Base-by-base conservation (phyloP, 2,329 filamentous ascomycete genomes). In the Hymenoscyphus fraxineus region DNA sequence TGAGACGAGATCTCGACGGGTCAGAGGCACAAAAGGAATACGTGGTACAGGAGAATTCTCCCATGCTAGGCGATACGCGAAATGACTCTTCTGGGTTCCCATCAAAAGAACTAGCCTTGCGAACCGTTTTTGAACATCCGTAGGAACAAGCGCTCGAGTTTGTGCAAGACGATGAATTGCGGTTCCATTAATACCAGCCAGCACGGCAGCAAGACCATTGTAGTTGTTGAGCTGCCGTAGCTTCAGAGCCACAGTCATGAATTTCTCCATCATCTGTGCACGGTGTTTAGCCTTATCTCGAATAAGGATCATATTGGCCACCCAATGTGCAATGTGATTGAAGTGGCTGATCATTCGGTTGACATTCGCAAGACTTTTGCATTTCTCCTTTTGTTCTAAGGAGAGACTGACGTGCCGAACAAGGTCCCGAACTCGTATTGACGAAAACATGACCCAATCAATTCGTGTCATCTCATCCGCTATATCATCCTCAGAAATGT, bases 401-500 rank as follows among this genome's bases (percentile, higher is more conserved):
- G 88, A 86, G 58, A 97, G 80, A 73, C 89, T 95, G 68, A 97
- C 93, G 74, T 97, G 91, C 4, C 95, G 90, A 54, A 98, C 90
- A 59, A 98, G 87, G 77, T 99, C 95, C 65, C 95, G 91, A 63
- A 96, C 91, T 32, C 92, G 88, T 67, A 98, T 97, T 0, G 93
- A 93, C 61, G 91, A 96, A 77, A 97, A 98, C 90, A 98, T 95
- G 76, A 96, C 88, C 94, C 94, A 98, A 78, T 99, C 95, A 63
- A 99, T 96, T 66, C 94, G 85, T 3, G 95, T 98, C 73, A 99
- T 84, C 77, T 99, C 95, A 65, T 90, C 88, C 16, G 94, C 94
- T 69, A 98, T 89, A 59, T 92, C 86, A 66, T 96, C 91, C 61
- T 96, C 90, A 0, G 90, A 83, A 31, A 89, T 89, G 41, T 91